Conservation (phyloP, 2,329 filamentous ascomycete species). For the Alternaria incomplexa region DNA sequence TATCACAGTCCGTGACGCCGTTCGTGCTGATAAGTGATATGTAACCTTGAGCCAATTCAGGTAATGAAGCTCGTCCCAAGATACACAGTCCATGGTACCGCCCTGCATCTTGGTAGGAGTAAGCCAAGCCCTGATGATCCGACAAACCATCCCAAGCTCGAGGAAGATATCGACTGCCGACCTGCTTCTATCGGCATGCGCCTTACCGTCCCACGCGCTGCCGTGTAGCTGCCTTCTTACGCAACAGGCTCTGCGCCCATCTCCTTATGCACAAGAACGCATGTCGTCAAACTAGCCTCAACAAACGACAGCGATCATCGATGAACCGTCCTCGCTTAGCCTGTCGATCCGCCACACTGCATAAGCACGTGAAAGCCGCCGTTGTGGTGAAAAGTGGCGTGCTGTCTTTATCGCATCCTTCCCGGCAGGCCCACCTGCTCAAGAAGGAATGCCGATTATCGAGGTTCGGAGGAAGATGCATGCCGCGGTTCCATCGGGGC, state of each 20-base stretch:
- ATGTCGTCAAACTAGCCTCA: constrained; percentile 24
- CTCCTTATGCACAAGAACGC: constrained; percentile 4
- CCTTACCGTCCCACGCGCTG: background rate
- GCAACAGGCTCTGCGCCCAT: background rate
- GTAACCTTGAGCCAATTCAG: background rate
- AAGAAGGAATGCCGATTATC: constrained; percentile 11
- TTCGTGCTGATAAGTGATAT: background rate
- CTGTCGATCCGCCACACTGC: constrained; percentile 14
- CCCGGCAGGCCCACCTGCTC: constrained; percentile 4
- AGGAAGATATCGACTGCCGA: background rate
- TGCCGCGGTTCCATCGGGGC: constrained; percentile 15
- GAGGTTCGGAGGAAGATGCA: constrained; percentile 4
- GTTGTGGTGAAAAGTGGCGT: constrained; percentile 12
- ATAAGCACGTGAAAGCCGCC: constrained; percentile 22
- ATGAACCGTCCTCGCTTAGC: constrained; percentile 18
- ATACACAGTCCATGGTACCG: background rate
- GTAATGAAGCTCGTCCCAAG: background rate
- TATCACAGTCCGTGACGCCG: background rate
- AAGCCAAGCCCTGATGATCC: background rate
- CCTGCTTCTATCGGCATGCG: background rate
- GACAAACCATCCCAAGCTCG: background rate
- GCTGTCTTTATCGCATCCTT: constrained; percentile 7
- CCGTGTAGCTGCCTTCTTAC: background rate
- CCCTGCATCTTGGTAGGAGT: background rate
- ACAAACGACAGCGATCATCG: constrained; percentile 15